Percentiles rank a stretch among this genome's conserved stretches.
phyloP scores from a whole-genome alignment of 169 alveolate genomes.

The Cryptosporidium tyzzeri region DNA sequence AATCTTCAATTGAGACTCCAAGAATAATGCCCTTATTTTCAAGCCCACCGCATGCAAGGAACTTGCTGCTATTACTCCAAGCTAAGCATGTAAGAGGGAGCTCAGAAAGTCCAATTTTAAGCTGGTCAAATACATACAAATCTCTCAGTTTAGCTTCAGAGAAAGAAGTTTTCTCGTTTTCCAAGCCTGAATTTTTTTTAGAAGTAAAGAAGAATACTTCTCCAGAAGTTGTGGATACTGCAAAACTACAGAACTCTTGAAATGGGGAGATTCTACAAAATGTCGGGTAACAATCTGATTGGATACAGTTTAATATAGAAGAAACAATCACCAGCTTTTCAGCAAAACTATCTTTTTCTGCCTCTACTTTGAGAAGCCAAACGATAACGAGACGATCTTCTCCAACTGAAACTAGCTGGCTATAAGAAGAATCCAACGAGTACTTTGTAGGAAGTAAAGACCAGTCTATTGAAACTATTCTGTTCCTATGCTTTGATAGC shows the following conservation, averaged over 20 bases:
- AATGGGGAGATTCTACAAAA: constrained; percentile 23
- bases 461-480: constrained; percentile 52
- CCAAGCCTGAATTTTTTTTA: background rate
- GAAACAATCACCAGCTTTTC: background rate
- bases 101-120: constrained; percentile 46
- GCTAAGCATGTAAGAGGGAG: constrained; percentile 39
- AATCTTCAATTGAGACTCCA: background rate
- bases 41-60: constrained; percentile 43
- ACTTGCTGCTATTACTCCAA: constrained; percentile 26
- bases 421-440: constrained; percentile 20
- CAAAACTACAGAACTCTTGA: constrained; percentile 25
- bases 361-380: constrained; percentile 42
- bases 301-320: constrained; percentile 8
- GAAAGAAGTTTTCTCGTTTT: background rate
- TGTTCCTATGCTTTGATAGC: constrained; percentile 48
- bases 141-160: background rate
- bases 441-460: background rate
- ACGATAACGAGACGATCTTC: constrained; percentile 59
- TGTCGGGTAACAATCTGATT: constrained; percentile 39
- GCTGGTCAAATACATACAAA: constrained; percentile 38
- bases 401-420: constrained; percentile 52
- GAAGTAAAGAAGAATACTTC: constrained; percentile 33
- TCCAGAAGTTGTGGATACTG: constrained; percentile 60
- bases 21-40: constrained; percentile 61
- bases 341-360: constrained; percentile 2